Conservation (phyloP, 768 basidiomycete genomes). For the Hypsizygus marmoreus region DNA sequence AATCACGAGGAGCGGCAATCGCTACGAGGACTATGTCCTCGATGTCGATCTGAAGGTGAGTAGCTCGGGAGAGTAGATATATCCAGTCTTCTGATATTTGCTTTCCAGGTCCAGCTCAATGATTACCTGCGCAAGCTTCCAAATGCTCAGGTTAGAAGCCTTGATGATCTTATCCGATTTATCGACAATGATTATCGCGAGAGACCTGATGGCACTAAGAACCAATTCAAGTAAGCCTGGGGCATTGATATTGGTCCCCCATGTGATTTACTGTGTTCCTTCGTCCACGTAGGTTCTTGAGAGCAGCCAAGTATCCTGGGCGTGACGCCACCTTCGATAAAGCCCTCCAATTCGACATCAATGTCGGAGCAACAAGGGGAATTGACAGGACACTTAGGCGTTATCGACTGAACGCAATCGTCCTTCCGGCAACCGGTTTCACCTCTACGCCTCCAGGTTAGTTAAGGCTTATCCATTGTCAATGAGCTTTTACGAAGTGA, state of each 20-base stretch:
- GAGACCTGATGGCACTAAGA: conserved; percentile 36
- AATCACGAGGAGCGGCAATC: conserved; percentile 49
- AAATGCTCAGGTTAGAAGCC: conserved; percentile 58
- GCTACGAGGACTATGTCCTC: conserved; percentile 55
- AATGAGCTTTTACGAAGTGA: conserved; percentile 4
- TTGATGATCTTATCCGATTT: conserved; percentile 61
- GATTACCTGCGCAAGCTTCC: conserved; percentile 48
- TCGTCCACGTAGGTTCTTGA: conserved; percentile 35
- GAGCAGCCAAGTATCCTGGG: conserved; percentile 41
- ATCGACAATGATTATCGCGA: conserved; percentile 57
- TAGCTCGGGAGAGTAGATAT: too few relatives aligned
- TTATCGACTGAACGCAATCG: conserved; percentile 51
- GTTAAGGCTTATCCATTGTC: conserved; percentile 1
- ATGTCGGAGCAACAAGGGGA: conserved; percentile 50
- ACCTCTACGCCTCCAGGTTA: conserved; percentile 41
- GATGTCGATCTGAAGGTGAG: conserved; percentile 59
- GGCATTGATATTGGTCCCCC: background rate
- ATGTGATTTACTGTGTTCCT: too few relatives aligned
- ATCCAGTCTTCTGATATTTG: background rate
- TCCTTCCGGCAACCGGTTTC: conserved; percentile 46
- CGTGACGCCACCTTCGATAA: conserved; percentile 45
- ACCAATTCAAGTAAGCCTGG: conserved; percentile 37
- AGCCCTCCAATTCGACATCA: conserved; percentile 44
- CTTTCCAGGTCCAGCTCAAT: conserved; percentile 49
- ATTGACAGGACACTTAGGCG: conserved; percentile 53